phyloP scores from a whole-genome alignment of 2,329 filamentous ascomycete species.

The Scytalidium lignicola region DNA sequence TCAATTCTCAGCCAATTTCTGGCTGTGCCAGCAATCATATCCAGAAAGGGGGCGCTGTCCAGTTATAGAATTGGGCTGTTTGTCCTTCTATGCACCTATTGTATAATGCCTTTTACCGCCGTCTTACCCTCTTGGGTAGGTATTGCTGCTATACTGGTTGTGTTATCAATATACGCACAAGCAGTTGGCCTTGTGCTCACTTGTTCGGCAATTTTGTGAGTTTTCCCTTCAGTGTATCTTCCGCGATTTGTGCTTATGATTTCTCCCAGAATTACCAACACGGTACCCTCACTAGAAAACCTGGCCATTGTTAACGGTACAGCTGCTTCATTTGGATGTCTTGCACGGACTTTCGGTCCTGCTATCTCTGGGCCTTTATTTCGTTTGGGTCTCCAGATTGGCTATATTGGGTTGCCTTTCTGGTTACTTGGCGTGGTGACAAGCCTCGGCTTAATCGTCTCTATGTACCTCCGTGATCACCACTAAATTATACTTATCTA shows the following conservation, averaged over 20 bases:
- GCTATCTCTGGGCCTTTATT: background rate
- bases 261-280: background rate
- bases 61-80: background rate
- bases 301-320: slow-evolving; percentile 2
- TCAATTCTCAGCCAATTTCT: background rate
- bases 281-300: background rate
- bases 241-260: background rate
- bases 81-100: background rate
- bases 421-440: slow-evolving; percentile 1
- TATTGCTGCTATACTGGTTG: background rate
- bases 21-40: background rate
- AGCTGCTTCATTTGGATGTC: slow-evolving; percentile 1
- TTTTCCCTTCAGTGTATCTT: background rate
- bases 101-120: background rate
- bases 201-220: background rate
- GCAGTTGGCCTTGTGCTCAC: background rate
- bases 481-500: background rate
- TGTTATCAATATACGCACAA: background rate
- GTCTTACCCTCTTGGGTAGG: background rate
- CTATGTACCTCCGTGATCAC: background rate
- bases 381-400: background rate
- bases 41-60: background rate
- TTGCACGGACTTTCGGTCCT: slow-evolving; percentile 1
- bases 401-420: slow-evolving; percentile 1
- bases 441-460: background rate